A percentile compares a stretch with the other conserved stretches of the same genome.
Conservation (phyloP, 805 yeast genomes). For the Wickerhamiella nectarea region DNA sequence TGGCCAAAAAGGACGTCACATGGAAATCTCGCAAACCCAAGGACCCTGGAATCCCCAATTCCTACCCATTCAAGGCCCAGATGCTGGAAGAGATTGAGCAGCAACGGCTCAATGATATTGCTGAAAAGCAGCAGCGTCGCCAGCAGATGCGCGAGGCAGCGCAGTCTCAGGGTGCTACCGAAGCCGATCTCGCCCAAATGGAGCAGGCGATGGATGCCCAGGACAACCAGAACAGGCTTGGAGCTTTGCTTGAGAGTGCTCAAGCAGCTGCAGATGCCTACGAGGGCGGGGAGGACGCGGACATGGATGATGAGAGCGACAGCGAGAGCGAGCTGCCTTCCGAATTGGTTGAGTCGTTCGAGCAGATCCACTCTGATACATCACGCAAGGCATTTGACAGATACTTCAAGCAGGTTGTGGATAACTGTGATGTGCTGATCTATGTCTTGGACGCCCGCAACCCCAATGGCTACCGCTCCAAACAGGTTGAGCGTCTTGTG, state of each 20-base stretch:
- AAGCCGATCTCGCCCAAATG: constrained; percentile 28
- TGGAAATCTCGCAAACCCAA: constrained; percentile 79
- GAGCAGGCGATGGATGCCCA: constrained; percentile 25
- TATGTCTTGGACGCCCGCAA: constrained; percentile 97
- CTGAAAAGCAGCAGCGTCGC: constrained; percentile 27
- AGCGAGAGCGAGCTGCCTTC: constrained; percentile 21
- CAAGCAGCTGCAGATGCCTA: constrained; percentile 71
- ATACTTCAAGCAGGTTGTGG: constrained; percentile 84
- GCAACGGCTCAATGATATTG: constrained; percentile 35
- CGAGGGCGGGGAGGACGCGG: constrained; percentile 35
- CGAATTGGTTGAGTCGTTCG: constrained; percentile 29
- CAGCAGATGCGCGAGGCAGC: constrained; percentile 26
- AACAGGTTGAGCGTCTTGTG: constrained; percentile 81
- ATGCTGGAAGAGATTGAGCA: constrained; percentile 44
- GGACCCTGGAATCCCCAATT: constrained; percentile 90
- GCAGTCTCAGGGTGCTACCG: constrained; percentile 28
- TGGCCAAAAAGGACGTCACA: constrained; percentile 76
- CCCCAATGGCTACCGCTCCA: constrained; percentile 88
- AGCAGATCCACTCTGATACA: constrained; percentile 30
- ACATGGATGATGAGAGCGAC: constrained; percentile 31
- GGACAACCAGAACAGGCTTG: constrained; percentile 43
- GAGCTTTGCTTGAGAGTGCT: constrained; percentile 82
- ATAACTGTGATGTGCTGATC: constrained; percentile 76
- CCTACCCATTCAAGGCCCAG: constrained; percentile 86
- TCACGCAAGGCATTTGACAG: constrained; percentile 75